Base-by-base conservation (phyloP, 805 yeast genomes). In the Lachancea nothofagi region DNA sequence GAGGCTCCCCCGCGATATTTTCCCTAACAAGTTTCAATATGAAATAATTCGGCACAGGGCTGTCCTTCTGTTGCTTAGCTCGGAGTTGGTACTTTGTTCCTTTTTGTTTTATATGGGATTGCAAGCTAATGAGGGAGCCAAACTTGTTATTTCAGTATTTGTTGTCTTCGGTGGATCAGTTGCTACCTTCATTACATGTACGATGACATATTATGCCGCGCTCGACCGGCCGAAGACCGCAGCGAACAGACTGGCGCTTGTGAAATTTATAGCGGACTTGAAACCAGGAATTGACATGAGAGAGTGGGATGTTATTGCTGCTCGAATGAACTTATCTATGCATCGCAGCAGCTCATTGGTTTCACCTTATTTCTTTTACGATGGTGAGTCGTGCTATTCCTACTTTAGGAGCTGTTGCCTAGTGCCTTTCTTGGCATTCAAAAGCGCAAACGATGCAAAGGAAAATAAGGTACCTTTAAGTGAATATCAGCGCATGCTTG, bases 301-400 rank as follows among this genome's bases (percentile, higher is more conserved):
- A 10, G 31, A 33, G 29, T 43, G 46, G 46, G 41, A 43, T 23
- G 28, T 20, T 18, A 30, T 43, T 30, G 44, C 46, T 9, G 29
- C 36, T 9, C 19, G 21, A 10, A 34, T 43, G 20, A 40, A 43
- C 20, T 22, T 27, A 14, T 15, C 30, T 9, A 25, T 43, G 35
- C 23, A 29, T 14, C 19, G 26, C 12, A 40, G 40, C 28, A 24
- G 19, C 29, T 25, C 29, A 10, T 30, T 21, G 15, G 25, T 33
- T 8, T 26, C 46, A 21, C 46, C 44, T 12, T 35, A 43, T 20
- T 43, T 34, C 27, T 43, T 40, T 28, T 43, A 43, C 24, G 41
- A 40, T 26, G 46, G 46, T 18, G 30, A 35, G 17, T 35, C 30
- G 5, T 43, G 46, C 20, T 21, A 19, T 12, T 23, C 19, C 19